Percentiles rank a stretch among this genome's conserved stretches.
Conservation (phyloP, 2,329 filamentous ascomycete species). For the Emericellopsis cladophorae region DNA sequence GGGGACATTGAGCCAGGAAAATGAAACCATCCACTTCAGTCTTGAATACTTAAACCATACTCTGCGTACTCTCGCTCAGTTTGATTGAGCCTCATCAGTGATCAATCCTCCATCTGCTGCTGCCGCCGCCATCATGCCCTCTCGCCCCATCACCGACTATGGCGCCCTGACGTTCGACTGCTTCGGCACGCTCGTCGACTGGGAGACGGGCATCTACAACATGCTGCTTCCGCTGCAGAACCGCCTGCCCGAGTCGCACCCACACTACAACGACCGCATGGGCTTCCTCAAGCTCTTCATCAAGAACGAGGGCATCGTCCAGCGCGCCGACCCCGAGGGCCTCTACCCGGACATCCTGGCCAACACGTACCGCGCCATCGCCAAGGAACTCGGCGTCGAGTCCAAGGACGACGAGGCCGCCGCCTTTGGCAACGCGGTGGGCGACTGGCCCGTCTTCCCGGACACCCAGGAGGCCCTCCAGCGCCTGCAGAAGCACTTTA, state of each 20-base stretch:
- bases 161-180: conserved; percentile 57
- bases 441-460: conserved; percentile 41
- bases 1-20: no score
- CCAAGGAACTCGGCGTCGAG: conserved; percentile 8
- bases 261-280: conserved; percentile 20
- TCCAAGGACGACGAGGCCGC: conserved; percentile 1
- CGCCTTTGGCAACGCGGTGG: conserved; percentile 29
- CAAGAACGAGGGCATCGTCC: conserved; percentile 36
- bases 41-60: no score
- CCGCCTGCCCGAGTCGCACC: conserved; percentile 23
- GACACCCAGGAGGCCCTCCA: conserved; percentile 43
- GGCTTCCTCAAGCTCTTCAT: conserved; percentile 30
- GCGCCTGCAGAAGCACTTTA: conserved; percentile 34
- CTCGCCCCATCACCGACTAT: conserved; percentile 14
- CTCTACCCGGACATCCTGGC: conserved; percentile 24
- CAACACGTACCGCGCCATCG: conserved; percentile 23
- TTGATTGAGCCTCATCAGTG: no score
- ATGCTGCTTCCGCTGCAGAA: conserved; percentile 36
- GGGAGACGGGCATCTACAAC: conserved; percentile 52
- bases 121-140: conserved; percentile 4
- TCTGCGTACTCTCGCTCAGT: no score
- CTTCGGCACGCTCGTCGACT: conserved; percentile 71
- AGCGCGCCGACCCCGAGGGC: conserved; percentile 41
- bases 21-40: no score
- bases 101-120: neutral